Evolutionary conservation across 2,329 filamentous ascomycete genomes (phyloP).

Genomic region (Cladophialophora immunda): DNA sequence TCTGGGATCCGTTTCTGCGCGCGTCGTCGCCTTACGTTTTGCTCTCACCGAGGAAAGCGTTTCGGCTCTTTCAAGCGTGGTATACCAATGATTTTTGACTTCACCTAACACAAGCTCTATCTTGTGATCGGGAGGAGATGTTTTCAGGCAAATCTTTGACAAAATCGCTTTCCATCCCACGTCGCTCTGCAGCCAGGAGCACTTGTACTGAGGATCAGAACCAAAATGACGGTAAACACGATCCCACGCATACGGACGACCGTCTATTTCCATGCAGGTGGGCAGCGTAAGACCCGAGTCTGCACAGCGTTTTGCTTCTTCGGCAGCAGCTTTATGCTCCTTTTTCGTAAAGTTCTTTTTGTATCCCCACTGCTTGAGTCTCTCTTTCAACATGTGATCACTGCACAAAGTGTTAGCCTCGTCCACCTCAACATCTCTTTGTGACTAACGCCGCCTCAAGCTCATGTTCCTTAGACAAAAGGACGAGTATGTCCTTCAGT

Average conservation of each 20-base stretch:
- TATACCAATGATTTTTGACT: neutral
- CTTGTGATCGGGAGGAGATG: neutral
- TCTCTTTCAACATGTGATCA: neutral
- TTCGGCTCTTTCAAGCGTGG: neutral
- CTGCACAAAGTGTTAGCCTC: neutral
- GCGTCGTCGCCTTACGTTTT: too few species aligned
- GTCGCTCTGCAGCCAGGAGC: neutral
- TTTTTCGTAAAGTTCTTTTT: neutral
- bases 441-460: neutral
- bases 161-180: neutral
- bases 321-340: neutral
- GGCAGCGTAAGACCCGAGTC: neutral
- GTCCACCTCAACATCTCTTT: neutral
- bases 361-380: neutral
- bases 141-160: neutral
- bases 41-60: neutral
- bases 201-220: neutral
- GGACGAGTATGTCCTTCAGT: neutral
- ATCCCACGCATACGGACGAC: slow-evolving; percentile 3
- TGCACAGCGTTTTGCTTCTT: neutral
- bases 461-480: neutral
- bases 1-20: neutral
- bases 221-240: slow-evolving; percentile 5
- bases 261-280: neutral
- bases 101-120: neutral